Conservation (phyloP, 179 eudicot species). For the Vitellaria paradoxa region DNA sequence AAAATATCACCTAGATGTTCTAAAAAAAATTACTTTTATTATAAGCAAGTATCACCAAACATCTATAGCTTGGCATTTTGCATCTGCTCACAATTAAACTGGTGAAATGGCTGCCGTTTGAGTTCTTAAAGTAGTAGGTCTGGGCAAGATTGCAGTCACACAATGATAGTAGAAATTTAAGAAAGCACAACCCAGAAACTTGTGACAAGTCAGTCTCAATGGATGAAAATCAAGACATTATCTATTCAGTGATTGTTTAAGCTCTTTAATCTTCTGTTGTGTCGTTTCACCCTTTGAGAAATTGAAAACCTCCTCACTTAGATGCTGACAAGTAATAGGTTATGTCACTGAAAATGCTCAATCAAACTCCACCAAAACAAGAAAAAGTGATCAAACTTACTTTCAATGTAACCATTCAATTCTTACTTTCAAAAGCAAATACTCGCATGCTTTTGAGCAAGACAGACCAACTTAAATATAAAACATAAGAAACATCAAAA, state of each 20-base stretch:
- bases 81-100: not conserved
- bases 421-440: conserved; percentile 49
- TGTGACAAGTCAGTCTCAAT: not conserved
- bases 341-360: conserved; percentile 8
- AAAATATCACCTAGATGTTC: not conserved
- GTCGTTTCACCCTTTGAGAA: conserved; percentile 99
- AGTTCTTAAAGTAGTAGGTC: not conserved
- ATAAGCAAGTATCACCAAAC: not conserved
- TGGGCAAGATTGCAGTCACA: not conserved
- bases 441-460: not conserved
- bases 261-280: conserved; percentile 95
- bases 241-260: conserved; percentile 94
- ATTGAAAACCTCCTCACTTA: conserved; percentile 98
- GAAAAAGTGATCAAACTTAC: conserved; percentile 34
- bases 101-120: not conserved
- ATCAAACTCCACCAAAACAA: not conserved
- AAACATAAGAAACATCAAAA: not conserved
- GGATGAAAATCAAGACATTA: conserved; percentile 20
- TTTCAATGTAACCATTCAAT: conserved; percentile 96
- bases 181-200: not conserved
- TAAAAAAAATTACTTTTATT: not conserved
- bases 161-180: not conserved
- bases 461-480: not conserved
- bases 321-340: conserved; percentile 45
- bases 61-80: not conserved